Evolutionary conservation across 106 monocot genomes (phyloP), one percentile per base, ranked within the genome.

Genomic region (Dioscorea alata): DNA sequence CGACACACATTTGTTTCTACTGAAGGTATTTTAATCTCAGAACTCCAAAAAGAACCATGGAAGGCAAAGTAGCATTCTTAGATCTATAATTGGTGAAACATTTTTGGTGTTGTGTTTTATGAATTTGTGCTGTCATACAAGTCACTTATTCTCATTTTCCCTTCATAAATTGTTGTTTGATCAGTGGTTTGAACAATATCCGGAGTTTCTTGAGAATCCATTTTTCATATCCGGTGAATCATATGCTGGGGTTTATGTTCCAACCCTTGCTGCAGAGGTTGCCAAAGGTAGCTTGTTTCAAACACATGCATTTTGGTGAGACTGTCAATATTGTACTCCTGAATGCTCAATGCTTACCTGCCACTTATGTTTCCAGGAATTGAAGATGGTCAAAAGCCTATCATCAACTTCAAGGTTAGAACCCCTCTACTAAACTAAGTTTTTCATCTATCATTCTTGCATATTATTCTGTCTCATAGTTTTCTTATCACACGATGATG

Each of bases 241-340:
- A 31, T 95, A 91, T 86, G 91, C 94, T 28, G 94, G 94, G 20
- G 81, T 95, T 4, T 95, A 95, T 69, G 83, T 95, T 63, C 94
- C 91, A 18, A 95, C 94, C 33, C 88, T 95, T 78, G 69, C 91
- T 31, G 33, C 69, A 69, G 88, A 85, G 72, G 91, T 95, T 81
- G 94, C 50, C 25, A 79, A 86, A 78, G 94, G 94, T 90, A 67
- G 17, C 8, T 59, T 4, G 59, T 33, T 65, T 51, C 15, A 18
- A 25, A 5, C 23, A 21, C 4, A 51, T 70, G 20, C 16, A 15
- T 33, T 32, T 61, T 23, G 6, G 24, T 49, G 69, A 16, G 19
- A 64, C 50, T 9, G 6, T 21, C 20, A 63, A 23, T 71, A 2
- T 70, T 28, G 12, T 34, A 48, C 48, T 23, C 18, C 50, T 42